Conservation (phyloP, 2,329 filamentous ascomycete genomes). For the Chaetothyriales sp. region DNA sequence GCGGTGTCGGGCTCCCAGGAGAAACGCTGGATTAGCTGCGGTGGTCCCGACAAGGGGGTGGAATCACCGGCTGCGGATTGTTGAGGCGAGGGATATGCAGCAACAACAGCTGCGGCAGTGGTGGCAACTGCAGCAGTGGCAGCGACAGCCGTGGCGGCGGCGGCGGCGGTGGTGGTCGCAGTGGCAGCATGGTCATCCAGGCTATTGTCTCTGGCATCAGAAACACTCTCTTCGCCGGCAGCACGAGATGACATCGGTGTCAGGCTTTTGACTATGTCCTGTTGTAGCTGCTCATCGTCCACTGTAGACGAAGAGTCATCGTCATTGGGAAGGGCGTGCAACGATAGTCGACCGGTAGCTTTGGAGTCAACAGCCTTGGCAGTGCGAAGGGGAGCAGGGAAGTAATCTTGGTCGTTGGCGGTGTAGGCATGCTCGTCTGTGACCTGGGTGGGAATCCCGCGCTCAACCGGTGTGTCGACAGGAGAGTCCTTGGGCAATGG, state of each 20-base stretch:
- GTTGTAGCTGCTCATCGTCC: conserved; percentile 30
- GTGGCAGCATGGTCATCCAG: not conserved
- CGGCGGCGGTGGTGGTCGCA: too few relatives aligned
- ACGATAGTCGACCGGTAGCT: conserved; percentile 19
- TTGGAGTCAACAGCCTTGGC: conserved; percentile 6
- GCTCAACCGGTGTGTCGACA: too few relatives aligned
- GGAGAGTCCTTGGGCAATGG: not conserved
- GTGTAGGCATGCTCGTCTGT: not conserved
- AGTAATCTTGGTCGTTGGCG: conserved; percentile 17
- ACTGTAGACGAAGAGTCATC: conserved; percentile 23
- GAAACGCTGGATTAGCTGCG: conserved; percentile 21
- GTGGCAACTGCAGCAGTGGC: not conserved
- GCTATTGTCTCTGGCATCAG: not conserved
- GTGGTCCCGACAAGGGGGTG: too few relatives aligned
- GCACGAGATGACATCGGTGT: conserved; percentile 21
- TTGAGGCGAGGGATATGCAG: not conserved
- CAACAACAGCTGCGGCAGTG: not conserved
- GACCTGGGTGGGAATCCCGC: not conserved
- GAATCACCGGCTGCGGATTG: not conserved
- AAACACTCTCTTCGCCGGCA: not conserved
- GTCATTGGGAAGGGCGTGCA: conserved; percentile 21
- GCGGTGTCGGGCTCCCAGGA: conserved; percentile 27
- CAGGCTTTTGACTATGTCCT: conserved; percentile 35
- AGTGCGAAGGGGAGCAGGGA: conserved; percentile 16
- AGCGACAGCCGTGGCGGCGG: not conserved